Evolutionary conservation across 257 asterid genomes (phyloP).

Genomic region (Knoxia roxburghii): DNA sequence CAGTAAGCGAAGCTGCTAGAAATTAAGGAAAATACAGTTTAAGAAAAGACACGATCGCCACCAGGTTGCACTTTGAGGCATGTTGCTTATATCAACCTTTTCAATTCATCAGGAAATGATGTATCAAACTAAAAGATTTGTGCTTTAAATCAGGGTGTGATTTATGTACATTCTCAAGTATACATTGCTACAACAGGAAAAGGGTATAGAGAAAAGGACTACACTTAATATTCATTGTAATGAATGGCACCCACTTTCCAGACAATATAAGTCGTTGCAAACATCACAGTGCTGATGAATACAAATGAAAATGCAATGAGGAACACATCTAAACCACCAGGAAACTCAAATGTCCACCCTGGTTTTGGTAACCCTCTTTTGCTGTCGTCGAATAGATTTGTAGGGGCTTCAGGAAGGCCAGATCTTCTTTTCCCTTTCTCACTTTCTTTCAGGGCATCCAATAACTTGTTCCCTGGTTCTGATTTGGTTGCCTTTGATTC

Average conservation of each 20-base stretch:
- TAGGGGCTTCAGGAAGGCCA: slow-evolving; percentile 83
- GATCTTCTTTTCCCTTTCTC: slow-evolving; percentile 78
- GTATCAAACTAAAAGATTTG: not conserved
- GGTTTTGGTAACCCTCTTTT: slow-evolving; percentile 71
- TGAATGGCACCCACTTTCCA: slow-evolving; percentile 96
- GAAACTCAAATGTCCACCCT: slow-evolving; percentile 60
- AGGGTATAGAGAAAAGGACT: not conserved
- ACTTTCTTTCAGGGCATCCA: slow-evolving; percentile 63
- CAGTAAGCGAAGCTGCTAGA: no score
- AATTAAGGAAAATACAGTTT: no score
- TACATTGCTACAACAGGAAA: not conserved
- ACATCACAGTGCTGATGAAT: slow-evolving; percentile 76
- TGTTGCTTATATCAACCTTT: no score
- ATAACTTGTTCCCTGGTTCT: slow-evolving; percentile 53
- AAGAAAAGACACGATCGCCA: no score
- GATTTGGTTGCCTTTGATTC: slow-evolving; percentile 66
- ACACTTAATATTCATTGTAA: slow-evolving; percentile 63
- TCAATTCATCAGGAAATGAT: not conserved
- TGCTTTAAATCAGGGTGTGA: not conserved
- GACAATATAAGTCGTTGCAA: slow-evolving; percentile 75
- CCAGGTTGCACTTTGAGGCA: no score
- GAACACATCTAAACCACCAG: slow-evolving; percentile 66
- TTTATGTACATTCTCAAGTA: slow-evolving; percentile 7
- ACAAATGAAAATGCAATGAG: slow-evolving; percentile 57
- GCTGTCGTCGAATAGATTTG: slow-evolving; percentile 69